Evolutionary conservation across 2,329 filamentous ascomycete species (phyloP), one percentile per base, ranked within the genome.

Genomic region (Cladosporium sp.): DNA sequence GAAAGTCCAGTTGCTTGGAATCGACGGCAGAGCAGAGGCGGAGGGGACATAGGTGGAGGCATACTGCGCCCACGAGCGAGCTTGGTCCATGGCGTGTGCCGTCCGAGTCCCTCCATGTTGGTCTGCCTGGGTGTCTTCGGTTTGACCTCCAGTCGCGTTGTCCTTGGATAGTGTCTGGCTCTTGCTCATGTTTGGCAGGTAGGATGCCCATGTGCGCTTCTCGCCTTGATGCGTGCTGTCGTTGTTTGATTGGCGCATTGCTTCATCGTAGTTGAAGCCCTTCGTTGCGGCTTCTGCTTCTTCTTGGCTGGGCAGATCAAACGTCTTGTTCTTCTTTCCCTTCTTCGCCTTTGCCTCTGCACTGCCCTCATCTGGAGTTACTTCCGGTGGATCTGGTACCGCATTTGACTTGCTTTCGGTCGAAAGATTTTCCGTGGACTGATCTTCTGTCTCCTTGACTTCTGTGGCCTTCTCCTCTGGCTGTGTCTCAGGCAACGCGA

Each of bases 151-250:
- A 16, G 34, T 8, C 1, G 34, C 28, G 11, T 38, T 35, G 3
- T 46, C 43, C 11, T 52, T 52, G 33, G 22, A 45, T 34, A 38
- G 41, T 3, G 49, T 45, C n/a, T 33, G 22, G 18, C 48, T 50
- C 43, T 53, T 53, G 43, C 38, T 45, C 33, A 54, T 54, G 10
- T 59, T 60, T 1, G 67, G 65, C 1, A 70, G 55, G 51, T 69
- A 70, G 1, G 67, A 68, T 1, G 61, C 57, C 67, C 67, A 70
- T 8, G 66, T 68, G 43, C 61, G 58, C 58, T 67, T 69, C 41
- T 69, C 66, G 35, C 68, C 66, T 45, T 68, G 58, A 8, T 51
- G 46, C 5, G 50, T 42, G n/a, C 49, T 32, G 31, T 52, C 32
- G 38, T 43, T 16, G 9, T 50, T 40, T 14, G 38, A 43, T 18